Percentiles rank a stretch among this genome's conserved stretches.
phyloP scores from a whole-genome alignment of 1,284 basidiomycete genomes.

The Fereydounia khargensis region DNA sequence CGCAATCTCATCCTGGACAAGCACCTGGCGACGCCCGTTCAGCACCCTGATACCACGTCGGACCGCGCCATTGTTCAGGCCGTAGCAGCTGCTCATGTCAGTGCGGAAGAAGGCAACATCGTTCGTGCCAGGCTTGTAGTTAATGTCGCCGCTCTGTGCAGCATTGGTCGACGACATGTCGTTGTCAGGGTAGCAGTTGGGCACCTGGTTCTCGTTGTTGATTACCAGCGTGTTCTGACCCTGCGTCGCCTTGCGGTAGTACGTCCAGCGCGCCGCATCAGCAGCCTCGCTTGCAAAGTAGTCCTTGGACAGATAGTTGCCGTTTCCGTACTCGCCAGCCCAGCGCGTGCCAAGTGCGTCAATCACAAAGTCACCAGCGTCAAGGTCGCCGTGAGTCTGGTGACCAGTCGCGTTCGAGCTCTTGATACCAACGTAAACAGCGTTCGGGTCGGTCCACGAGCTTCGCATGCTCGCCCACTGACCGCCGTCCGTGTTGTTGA shows the following conservation, averaged over 20 bases:
- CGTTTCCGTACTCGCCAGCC: slow-evolving; percentile 91
- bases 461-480: slow-evolving; percentile 90
- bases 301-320: slow-evolving; percentile 68
- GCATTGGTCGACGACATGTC: slow-evolving; percentile 66
- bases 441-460: slow-evolving; percentile 82
- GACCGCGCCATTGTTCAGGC: slow-evolving; percentile 64
- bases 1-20: slow-evolving; percentile 62
- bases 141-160: slow-evolving; percentile 72
- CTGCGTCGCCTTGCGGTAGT: slow-evolving; percentile 90
- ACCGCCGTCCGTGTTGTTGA: slow-evolving; percentile 61
- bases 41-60: slow-evolving; percentile 83
- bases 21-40: slow-evolving; percentile 84
- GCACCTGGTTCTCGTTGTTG: slow-evolving; percentile 75
- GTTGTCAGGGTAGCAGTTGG: slow-evolving; percentile 67
- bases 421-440: slow-evolving; percentile 83
- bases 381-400: slow-evolving; percentile 90
- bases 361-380: slow-evolving; percentile 88
- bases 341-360: slow-evolving; percentile 92
- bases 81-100: slow-evolving; percentile 79
- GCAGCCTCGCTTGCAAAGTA: slow-evolving; percentile 51
- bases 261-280: slow-evolving; percentile 42
- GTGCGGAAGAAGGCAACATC: slow-evolving; percentile 82
- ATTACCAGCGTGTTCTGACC: slow-evolving; percentile 94
- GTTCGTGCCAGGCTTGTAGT: slow-evolving; percentile 63
- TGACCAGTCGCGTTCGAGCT: slow-evolving; percentile 69